Evolutionary conservation across 2,329 filamentous ascomycete species (phyloP).

Genomic region (Aureobasidium sp.): DNA sequence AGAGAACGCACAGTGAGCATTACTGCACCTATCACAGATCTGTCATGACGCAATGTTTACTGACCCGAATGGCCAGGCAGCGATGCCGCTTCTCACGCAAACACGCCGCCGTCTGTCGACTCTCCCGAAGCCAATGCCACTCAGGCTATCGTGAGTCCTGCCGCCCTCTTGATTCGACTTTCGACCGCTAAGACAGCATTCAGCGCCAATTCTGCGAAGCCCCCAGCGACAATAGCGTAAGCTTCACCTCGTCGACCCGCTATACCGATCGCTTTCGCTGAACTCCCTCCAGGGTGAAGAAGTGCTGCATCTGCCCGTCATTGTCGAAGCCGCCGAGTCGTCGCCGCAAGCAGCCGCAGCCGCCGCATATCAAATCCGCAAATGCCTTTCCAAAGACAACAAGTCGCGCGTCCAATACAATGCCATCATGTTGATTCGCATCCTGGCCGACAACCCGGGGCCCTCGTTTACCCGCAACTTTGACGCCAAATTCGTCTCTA

Average conservation of each 20-base stretch:
- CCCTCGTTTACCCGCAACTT: conserved; percentile 84
- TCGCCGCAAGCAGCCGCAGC: conserved; percentile 78
- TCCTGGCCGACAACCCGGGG: conserved; percentile 87
- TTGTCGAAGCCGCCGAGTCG: conserved; percentile 92
- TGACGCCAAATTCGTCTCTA: conserved; percentile 74
- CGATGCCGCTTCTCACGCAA: conserved; percentile 17
- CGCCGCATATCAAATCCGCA: conserved; percentile 72
- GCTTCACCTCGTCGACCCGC: conserved; percentile 14
- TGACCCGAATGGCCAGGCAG: conserved; percentile 24
- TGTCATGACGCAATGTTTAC: conserved; percentile 11
- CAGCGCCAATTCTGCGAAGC: conserved; percentile 71
- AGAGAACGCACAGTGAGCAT: conserved; percentile 21
- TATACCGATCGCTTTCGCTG: neutral
- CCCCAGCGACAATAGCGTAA: conserved; percentile 50
- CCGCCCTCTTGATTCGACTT: neutral
- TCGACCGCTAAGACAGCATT: neutral
- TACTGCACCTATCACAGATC: neutral
- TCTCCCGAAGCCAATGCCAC: conserved; percentile 61
- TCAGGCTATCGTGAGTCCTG: conserved; percentile 56
- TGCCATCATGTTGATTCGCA: conserved; percentile 88
- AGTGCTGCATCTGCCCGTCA: conserved; percentile 83
- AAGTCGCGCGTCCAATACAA: conserved; percentile 73
- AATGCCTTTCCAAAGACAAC: conserved; percentile 69
- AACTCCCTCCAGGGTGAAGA: conserved; percentile 61
- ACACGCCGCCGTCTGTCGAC: conserved; percentile 37